These are phyloP conservation scores for Nicotiana knightiana DNA, from an alignment of 257 asterid species.

Conservation along the genomic window DNA sequence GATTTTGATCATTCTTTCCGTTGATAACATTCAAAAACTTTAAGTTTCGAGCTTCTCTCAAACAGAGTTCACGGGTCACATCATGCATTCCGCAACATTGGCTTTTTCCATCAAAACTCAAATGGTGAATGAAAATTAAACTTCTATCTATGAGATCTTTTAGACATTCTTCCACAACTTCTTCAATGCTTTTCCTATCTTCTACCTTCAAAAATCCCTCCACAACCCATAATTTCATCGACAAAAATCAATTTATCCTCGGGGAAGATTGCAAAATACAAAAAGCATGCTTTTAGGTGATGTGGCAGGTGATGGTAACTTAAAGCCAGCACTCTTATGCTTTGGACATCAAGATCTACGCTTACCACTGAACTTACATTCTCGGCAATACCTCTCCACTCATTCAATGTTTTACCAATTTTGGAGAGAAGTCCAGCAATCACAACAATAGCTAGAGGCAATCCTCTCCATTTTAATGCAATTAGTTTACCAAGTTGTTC, in stretches of 20 bases:
- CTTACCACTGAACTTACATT: not conserved
- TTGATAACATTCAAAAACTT: not conserved
- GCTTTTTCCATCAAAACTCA: not conserved
- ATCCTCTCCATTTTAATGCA: not conserved
- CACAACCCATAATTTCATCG: not conserved
- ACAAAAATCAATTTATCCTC: conserved; percentile 6
- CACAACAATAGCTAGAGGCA: not conserved
- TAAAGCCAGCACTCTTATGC: not conserved
- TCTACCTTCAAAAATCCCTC: not conserved
- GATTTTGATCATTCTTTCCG: not conserved
- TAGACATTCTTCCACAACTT: not conserved
- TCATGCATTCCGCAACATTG: conserved; percentile 13
- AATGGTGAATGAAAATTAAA: not conserved
- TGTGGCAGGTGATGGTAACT: conserved; percentile 15
- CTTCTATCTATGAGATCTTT: not conserved
- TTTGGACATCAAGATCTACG: not conserved
- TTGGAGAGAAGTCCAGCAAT: not conserved
- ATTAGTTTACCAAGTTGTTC: not conserved
- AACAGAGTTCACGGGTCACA: conserved; percentile 8
- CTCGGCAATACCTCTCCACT: not conserved
- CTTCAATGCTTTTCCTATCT: not conserved
- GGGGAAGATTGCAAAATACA: not conserved
- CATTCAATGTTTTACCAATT: not conserved
- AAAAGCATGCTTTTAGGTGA: conserved; percentile 1
- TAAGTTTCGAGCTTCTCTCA: not conserved